Evolutionary conservation across 169 alveolate species (phyloP), one percentile per base, ranked within the genome.

Genomic region (Plasmodium reichenowi): DNA sequence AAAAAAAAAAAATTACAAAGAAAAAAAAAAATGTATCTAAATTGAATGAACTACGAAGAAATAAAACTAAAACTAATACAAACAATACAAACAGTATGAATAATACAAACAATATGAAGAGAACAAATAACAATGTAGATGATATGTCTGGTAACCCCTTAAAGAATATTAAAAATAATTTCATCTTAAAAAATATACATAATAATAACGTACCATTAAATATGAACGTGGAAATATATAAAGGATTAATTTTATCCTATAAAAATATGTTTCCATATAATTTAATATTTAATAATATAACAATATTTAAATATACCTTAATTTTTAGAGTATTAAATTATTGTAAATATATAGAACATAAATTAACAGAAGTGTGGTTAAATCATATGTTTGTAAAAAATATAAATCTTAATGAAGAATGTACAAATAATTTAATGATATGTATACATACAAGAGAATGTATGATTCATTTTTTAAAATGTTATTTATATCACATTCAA

Each of bases 371-470:
- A 32, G 92, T 93, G 0, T 91, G 95, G 94, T 54, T 89, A 15
- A 85, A 62, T 67, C 95, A 92, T 63, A 89, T 93, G 93, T 92
- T 87, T 68, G 78, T 91, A 63, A 92, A 92, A 50, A 88, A 92
- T 32, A 75, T 93, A 26, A 88, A 93, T 20, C 52, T 93, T 45
- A 74, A 72, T 29, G 93, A 94, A 17, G 92, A 88, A 59, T 73
- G 94, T 59, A 92, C 47, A 73, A 80, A 76, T 43, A 80, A 93
- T 72, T 67, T 92, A 38, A 93, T 92, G 92, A 74, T 88, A 67
- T 75, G 92, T 26, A 78, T 93, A 83, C 93, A 89, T 59, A 88
- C 88, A 56, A 74, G 91, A 64, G 93, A 91, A 29, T 73, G 94
- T 52, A 93, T 93, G 96, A 74, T 64, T 20, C 91, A 88, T 78